Base-by-base conservation (phyloP, 352 stramenopile genomes). In the Phytophthora niederhauseri region DNA sequence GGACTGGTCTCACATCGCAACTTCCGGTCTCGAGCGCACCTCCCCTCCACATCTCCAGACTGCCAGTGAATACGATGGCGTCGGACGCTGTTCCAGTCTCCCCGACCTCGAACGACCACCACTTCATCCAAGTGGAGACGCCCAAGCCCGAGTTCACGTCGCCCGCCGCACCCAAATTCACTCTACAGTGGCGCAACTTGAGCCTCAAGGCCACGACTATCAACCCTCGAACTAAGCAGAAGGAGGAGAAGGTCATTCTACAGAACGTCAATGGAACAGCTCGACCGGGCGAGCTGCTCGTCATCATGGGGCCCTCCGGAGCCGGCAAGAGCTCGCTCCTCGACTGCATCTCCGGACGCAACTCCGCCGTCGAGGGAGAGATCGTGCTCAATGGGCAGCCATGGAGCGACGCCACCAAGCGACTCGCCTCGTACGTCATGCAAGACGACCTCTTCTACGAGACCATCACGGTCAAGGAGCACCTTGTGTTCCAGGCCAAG, bases 401-500 rank as follows among this genome's bases (percentile, higher is more conserved):
- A 3, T 88, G 77, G 80, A 73, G 41, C 9, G 70, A 77, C 34
- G 48, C 48, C 8, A 75, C 68, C 3, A 85, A 84, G 24, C 73
- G 74, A 12, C 46, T 75, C n/a, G 41, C 77, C 11, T 87, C 77
- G 52, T 98, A 97, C 61, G 87, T 98, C 22, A 93, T 93, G 75
- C 90, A 97, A 66, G 94, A 98, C 67, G 92, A 98, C 73, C 76
- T 97, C n/a, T 84, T 98, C 52, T 85, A 97, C 62, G 68, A 76
- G 31, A 95, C 93, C 65, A 72, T 98, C n/a, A 98, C 94, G 0
- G 68, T 76, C 20, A 73, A 73, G 46, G 89, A 95, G 75, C 88
- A 95, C 54, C 64, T 97, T 2, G 77, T 79, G 22, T 98, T 96
- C 77, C 78, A 90, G n/a, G 88, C 89, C 12, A 76, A 79, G 54